A percentile compares a stretch with the other conserved stretches of the same genome.
Conservation (phyloP, 177 flowering plant genomes). For the Tripterygium wilfordii region DNA sequence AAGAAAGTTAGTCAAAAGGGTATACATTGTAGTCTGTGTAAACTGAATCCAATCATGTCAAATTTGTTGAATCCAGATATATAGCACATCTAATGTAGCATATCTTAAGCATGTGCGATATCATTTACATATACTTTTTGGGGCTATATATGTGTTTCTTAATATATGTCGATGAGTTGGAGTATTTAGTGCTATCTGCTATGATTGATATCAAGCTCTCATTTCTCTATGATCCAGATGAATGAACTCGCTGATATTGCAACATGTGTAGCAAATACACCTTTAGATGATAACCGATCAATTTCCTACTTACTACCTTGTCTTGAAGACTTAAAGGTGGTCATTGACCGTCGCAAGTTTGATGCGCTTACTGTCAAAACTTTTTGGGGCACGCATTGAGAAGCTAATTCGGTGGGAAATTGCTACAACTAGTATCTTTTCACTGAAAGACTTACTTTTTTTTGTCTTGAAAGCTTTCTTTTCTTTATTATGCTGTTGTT, state of each 20-base stretch:
- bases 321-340: constrained; percentile 79
- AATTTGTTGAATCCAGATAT: too few relatives aligned
- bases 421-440: constrained; percentile 5
- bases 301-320: constrained; percentile 62
- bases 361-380: constrained; percentile 94
- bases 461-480: too few relatives aligned
- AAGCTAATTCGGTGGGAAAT: constrained; percentile 77
- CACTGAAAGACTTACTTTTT: neutral
- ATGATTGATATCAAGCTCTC: too few relatives aligned
- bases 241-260: constrained; percentile 97
- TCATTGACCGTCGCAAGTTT: constrained; percentile 65
- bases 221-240: constrained; percentile 56
- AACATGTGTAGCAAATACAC: constrained; percentile 75
- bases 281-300: constrained; percentile 68
- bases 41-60: too few relatives aligned
- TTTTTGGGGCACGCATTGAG: constrained; percentile 95
- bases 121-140: too few relatives aligned
- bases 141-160: too few relatives aligned
- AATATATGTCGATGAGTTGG: too few relatives aligned
- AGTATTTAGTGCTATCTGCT: too few relatives aligned
- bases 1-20: too few relatives aligned
- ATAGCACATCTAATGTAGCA: too few relatives aligned
- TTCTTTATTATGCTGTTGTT: constrained; percentile 4
- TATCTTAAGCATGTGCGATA: too few relatives aligned
- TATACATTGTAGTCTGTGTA: too few relatives aligned